Base-by-base conservation (phyloP, 2,329 filamentous ascomycete species). In the Hypoxylon sp. region DNA sequence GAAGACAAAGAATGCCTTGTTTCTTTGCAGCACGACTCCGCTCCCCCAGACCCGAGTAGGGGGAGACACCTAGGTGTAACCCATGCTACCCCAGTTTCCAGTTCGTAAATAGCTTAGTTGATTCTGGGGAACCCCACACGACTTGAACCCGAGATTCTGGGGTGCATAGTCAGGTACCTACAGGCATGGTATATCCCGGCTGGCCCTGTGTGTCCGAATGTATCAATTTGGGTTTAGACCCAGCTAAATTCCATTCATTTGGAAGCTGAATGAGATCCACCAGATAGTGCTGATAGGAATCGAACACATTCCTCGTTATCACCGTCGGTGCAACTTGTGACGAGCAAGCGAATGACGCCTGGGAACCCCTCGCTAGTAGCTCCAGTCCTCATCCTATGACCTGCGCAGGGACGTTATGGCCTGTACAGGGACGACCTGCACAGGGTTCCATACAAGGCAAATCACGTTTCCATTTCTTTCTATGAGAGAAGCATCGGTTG, bases 51-150 rank as follows among this genome's bases (percentile, higher is more conserved):
- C 54, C 41, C 54, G 43, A 57, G 43, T 14, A 48, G 16, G 32
- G 32, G 34, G 23, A 43, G 25, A 43, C 41, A 53, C 39, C 39
- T 34, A n/a, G n/a, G n/a, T n/a, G n/a, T n/a, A n/a, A n/a, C n/a
- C n/a, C n/a, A n/a, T 47, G 53, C 53, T 56, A 45, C 54, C 54
- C 54, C 54, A 57, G 54, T 6, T 57, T 48, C 54, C n/a, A 48
- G 12, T 39, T 39, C 54, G 54, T 46, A 56, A 56, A 56, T 34
- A 29, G 53, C 7, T 39, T 57, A 57, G 54, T 48, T 21, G 41
- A 39, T 48, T 16, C 52, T 23, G 27, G 39, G 52, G 23, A 21
- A 45, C 52, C 52, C 52, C 52, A 55, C 52, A 54, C 23, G 8
- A 21, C 47, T 34, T 9, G 47, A 37, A 37, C 23, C 25, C 23